phyloP scores from a whole-genome alignment of 306 rosid species.

The Gynostemma pentaphyllum region DNA sequence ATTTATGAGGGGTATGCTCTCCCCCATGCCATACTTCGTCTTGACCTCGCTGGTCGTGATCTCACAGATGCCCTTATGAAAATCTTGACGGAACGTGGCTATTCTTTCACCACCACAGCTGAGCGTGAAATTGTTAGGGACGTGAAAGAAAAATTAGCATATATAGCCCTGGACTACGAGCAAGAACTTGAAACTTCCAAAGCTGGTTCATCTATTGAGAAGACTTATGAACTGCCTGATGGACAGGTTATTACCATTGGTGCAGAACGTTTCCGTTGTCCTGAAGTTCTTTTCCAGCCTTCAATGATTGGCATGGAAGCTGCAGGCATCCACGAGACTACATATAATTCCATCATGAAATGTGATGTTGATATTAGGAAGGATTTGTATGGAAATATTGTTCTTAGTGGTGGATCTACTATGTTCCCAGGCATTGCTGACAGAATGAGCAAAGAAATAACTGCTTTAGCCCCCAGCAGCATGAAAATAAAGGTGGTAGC shows the following conservation, averaged over 20 bases:
- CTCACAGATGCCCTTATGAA: constrained; percentile 81
- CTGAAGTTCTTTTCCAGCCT: constrained; percentile 89
- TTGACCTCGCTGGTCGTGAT: constrained; percentile 84
- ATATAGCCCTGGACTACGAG: constrained; percentile 76
- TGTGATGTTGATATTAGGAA: constrained; percentile 80
- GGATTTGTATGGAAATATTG: constrained; percentile 80
- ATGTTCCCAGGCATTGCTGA: constrained; percentile 87
- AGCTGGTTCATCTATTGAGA: constrained; percentile 67
- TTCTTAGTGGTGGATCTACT: constrained; percentile 86
- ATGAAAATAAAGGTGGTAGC: constrained; percentile 91
- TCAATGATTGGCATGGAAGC: constrained; percentile 92
- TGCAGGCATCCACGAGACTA: constrained; percentile 72
- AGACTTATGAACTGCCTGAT: constrained; percentile 75
- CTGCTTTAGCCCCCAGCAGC: constrained; percentile 86
- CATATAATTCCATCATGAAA: constrained; percentile 83
- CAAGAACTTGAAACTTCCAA: constrained; percentile 78
- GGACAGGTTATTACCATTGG: constrained; percentile 86
- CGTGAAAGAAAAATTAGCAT: constrained; percentile 81
- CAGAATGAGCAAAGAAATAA: constrained; percentile 84
- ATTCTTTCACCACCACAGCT: constrained; percentile 81
- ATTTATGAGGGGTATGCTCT: constrained; percentile 80
- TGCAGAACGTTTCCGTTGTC: constrained; percentile 78
- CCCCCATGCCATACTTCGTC: constrained; percentile 80
- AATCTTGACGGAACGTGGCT: constrained; percentile 78
- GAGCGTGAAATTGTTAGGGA: constrained; percentile 86